Conservation (phyloP, 78 protist species). For the Ministeria vibrans region DNA sequence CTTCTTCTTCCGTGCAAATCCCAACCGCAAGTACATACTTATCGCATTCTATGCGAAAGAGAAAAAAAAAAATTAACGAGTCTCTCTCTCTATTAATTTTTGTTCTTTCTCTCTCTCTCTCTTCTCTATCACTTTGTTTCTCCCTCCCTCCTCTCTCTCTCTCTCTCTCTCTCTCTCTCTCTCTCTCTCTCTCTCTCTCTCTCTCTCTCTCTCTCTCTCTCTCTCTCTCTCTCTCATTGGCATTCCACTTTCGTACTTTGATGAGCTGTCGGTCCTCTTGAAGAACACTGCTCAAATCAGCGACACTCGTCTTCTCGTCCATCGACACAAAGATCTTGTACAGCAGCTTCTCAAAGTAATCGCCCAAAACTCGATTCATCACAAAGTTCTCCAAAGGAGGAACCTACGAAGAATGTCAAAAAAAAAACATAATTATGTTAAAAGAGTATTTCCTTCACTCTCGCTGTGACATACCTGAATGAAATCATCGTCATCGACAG, state of each 20-base stretch:
- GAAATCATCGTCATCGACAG: conserved; percentile 26
- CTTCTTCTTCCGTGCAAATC: conserved; percentile 82
- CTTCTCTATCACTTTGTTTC: too few relatives aligned
- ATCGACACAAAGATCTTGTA: conserved; percentile 83
- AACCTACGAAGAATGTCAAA: conserved; percentile 12
- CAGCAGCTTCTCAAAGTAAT: conserved; percentile 72
- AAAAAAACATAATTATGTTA: background rate
- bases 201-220: too few relatives aligned
- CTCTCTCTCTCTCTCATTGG: too few relatives aligned
- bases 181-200: too few relatives aligned
- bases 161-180: too few relatives aligned
- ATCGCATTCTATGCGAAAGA: conserved; percentile 44
- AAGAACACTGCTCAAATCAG: conserved; percentile 57
- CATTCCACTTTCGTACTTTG: too few relatives aligned
- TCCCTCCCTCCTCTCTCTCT: too few relatives aligned
- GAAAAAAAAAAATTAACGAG: too few relatives aligned
- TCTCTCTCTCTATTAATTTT: too few relatives aligned
- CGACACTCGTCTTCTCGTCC: conserved; percentile 80
- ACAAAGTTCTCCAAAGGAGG: conserved; percentile 88
- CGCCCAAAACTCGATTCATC: conserved; percentile 83
- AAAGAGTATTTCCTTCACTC: background rate
- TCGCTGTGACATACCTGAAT: background rate
- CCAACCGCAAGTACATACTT: conserved; percentile 69
- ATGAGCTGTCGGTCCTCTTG: conserved; percentile 41
- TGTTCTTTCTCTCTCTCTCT: too few relatives aligned